phyloP scores from a whole-genome alignment of 2,329 filamentous ascomycete genomes.

The Hirsutella rhossiliensis region DNA sequence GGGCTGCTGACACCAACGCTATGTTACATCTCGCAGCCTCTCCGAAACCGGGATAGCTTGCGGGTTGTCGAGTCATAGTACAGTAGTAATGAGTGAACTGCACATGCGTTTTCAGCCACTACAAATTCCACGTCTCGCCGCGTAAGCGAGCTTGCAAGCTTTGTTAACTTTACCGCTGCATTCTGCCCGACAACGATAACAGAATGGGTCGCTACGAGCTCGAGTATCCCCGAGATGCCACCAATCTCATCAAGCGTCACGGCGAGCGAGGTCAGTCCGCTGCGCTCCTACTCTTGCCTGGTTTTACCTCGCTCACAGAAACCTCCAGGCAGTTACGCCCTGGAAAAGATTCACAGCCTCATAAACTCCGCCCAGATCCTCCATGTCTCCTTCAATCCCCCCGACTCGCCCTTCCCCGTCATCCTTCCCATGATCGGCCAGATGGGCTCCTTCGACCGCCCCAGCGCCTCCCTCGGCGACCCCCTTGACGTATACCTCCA shows the following conservation, averaged over 20 bases:
- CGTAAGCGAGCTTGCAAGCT: too few species aligned
- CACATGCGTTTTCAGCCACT: too few species aligned
- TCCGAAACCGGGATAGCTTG: too few species aligned
- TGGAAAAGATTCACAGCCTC: slow-evolving; percentile 60
- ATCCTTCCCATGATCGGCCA: slow-evolving; percentile 79
- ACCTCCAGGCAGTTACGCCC: slow-evolving; percentile 53
- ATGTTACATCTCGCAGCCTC: too few species aligned
- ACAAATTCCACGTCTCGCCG: too few species aligned
- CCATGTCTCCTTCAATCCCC: slow-evolving; percentile 67
- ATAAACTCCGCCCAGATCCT: slow-evolving; percentile 64
- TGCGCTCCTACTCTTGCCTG: not conserved
- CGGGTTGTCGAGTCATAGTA: too few species aligned
- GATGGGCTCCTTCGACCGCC: slow-evolving; percentile 58
- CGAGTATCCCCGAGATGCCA: slow-evolving; percentile 50
- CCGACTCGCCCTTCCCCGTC: slow-evolving; percentile 57
- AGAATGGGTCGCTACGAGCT: slow-evolving; percentile 27
- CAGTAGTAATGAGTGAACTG: too few species aligned
- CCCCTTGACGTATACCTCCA: slow-evolving; percentile 70
- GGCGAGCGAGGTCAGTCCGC: slow-evolving; percentile 54
- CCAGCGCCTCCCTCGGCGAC: slow-evolving; percentile 47
- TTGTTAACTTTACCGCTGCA: too few species aligned
- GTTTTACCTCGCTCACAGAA: not conserved
- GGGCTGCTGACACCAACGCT: too few species aligned
- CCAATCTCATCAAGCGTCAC: slow-evolving; percentile 57
- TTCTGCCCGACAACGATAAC: too few species aligned